phyloP scores from a whole-genome alignment of 2,329 filamentous ascomycete genomes.

The Aureobasidium pullulans region DNA sequence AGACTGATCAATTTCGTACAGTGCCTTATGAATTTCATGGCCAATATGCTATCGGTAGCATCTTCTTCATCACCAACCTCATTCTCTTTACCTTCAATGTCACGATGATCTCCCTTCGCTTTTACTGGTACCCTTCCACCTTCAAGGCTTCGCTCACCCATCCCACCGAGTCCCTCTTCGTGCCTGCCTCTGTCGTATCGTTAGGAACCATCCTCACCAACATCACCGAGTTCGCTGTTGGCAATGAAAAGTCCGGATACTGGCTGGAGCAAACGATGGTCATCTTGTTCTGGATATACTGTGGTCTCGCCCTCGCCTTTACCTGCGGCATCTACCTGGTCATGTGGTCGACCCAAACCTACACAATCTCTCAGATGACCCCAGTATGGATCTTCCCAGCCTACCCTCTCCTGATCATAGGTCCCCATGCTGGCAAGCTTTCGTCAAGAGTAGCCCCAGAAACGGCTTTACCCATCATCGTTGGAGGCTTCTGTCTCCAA shows the following conservation, averaged over 20 bases:
- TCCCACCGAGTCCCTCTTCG: slow-evolving; percentile 71
- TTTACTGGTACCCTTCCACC: slow-evolving; percentile 61
- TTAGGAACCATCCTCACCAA: slow-evolving; percentile 59
- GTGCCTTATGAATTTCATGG: slow-evolving; percentile 38
- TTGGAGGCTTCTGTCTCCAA: slow-evolving; percentile 54
- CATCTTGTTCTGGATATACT: slow-evolving; percentile 68
- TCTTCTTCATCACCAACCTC: slow-evolving; percentile 43
- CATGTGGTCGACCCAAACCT: slow-evolving; percentile 59
- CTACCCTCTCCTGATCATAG: slow-evolving; percentile 71
- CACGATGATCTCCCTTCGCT: slow-evolving; percentile 58
- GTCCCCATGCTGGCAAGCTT: slow-evolving; percentile 60
- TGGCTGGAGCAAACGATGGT: slow-evolving; percentile 53
- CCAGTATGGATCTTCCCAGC: slow-evolving; percentile 76
- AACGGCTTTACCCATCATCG: slow-evolving; percentile 47
- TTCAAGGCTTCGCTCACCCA: slow-evolving; percentile 67
- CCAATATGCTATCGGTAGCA: slow-evolving; percentile 40
- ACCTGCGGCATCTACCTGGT: slow-evolving; percentile 68
- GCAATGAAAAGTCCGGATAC: slow-evolving; percentile 40
- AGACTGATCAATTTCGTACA: slow-evolving; percentile 4
- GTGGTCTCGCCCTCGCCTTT: slow-evolving; percentile 57
- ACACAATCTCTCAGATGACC: slow-evolving; percentile 76
- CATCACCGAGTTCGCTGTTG: slow-evolving; percentile 63
- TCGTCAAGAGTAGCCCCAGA: slow-evolving; percentile 39
- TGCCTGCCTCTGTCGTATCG: slow-evolving; percentile 61
- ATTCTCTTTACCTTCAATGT: slow-evolving; percentile 65